Evolutionary conservation across 2,329 filamentous ascomycete species (phyloP).

Genomic region (Talaromyces rugulosus): DNA sequence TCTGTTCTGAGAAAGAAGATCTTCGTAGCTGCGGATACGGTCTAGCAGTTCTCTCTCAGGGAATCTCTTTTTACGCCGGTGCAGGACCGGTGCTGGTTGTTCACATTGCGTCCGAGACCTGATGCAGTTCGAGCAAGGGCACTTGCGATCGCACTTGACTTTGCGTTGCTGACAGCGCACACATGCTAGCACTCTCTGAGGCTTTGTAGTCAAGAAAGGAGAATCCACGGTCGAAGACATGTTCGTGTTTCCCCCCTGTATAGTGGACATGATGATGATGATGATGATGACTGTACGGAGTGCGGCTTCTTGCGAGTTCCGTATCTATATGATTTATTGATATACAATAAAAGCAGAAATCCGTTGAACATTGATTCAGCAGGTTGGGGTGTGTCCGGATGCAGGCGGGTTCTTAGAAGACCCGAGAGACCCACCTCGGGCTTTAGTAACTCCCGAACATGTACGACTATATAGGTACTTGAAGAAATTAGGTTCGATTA

Average conservation of each 20-base stretch:
- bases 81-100: slow-evolving; percentile 45
- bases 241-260: not conserved
- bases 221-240: not conserved
- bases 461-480: not conserved
- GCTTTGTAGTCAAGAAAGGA: not conserved
- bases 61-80: slow-evolving; percentile 55
- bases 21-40: slow-evolving; percentile 65
- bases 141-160: slow-evolving; percentile 68
- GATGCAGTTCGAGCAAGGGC: slow-evolving; percentile 67
- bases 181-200: slow-evolving; percentile 44
- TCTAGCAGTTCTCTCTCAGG: slow-evolving; percentile 68
- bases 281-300: not conserved
- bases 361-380: not conserved
- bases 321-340: not conserved
- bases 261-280: not conserved
- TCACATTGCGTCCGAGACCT: slow-evolving; percentile 59
- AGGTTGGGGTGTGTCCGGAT: not conserved
- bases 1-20: slow-evolving; percentile 60
- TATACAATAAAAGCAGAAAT: not conserved
- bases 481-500: not conserved
- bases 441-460: not conserved
- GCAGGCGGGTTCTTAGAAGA: not conserved
- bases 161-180: slow-evolving; percentile 73
- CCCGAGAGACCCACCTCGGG: not conserved
- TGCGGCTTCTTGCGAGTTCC: not conserved